Base-by-base conservation (phyloP, 148 eudicot species). In the Tetragonia tetragonoides region DNA sequence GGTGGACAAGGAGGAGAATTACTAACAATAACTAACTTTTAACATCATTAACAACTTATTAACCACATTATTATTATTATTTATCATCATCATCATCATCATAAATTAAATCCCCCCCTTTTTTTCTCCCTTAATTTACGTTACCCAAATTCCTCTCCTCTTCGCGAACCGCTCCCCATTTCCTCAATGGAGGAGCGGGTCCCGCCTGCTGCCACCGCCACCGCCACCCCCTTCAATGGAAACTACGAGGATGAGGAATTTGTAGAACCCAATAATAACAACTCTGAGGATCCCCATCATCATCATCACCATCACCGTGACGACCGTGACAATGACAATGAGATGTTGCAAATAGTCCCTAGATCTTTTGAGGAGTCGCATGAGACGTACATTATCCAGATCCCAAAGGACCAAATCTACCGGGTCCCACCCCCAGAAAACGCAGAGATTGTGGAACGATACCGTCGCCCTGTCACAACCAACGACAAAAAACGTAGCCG, bases 361-460 rank as follows among this genome's bases (percentile, higher is more conserved):
- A 41, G 79, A 0, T 7, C 68, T 0, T 16, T 6, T 3, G 0
- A 17, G 12, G 59, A 5, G 37, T 64, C 71, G 3, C 80, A 61
- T 6, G 73, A 66, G 6, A 86, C 88, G 7, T 86, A 81, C 75
- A 74, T 86, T 1, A 38, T 86, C 7, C 85, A 84, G 28, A 59
- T 84, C 51, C 89, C 83, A 3, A 84, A 77, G 61, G 85, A 86
- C 24, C 85, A 76, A 62, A 79, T 84, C 28, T 86, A 86, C 70
- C 85, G 85, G 8, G 81, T 84, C 6, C 86, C 89, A 0, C 86
- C 89, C 2, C 83, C 83, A 2, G 90, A 88, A 62, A 84, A 93
- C 47, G 89, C 93, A 10, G 61, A 68, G 39, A 75, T 86, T 17
- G 87, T 80, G 2, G 84, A 88, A 49, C 76, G 74, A 24, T 77